phyloP scores from a whole-genome alignment of 2,329 filamentous ascomycete species.

The Botryotinia narcissicola region DNA sequence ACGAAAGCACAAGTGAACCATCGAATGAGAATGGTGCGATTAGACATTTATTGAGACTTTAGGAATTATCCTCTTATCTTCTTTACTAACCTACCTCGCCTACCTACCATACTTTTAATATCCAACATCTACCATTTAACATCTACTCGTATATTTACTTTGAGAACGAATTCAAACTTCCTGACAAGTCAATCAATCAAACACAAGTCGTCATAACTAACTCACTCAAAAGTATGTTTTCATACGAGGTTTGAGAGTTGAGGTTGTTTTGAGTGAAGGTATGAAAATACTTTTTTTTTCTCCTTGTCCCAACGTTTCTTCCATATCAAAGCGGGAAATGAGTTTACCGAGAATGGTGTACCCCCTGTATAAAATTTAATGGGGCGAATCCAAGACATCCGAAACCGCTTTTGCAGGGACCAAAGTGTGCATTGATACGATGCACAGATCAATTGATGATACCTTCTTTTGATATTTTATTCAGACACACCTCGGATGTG shows the following conservation, averaged over 20 bases:
- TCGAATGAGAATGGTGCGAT: background rate
- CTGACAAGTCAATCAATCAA: background rate
- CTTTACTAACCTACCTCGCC: background rate
- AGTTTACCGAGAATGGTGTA: slow-evolving; percentile 2
- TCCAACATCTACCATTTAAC: background rate
- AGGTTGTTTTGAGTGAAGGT: slow-evolving; percentile 7
- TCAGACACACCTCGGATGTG: background rate
- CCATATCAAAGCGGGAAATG: background rate
- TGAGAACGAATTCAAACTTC: background rate
- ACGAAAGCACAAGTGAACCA: background rate
- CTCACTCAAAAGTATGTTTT: background rate
- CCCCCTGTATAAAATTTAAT: background rate
- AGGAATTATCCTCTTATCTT: background rate
- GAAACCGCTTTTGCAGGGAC: slow-evolving; percentile 4
- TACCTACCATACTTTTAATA: background rate
- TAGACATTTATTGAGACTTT: background rate
- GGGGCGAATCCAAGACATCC: slow-evolving; percentile 3
- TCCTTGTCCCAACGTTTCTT: background rate
- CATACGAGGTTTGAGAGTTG: background rate
- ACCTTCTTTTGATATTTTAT: background rate
- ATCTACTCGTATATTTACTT: background rate
- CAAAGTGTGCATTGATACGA: background rate
- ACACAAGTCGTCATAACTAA: background rate
- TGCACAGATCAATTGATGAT: background rate
- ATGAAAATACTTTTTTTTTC: background rate